Evolutionary conservation across 768 basidiomycete genomes (phyloP), one percentile per base, ranked within the genome.

Genomic region (Hemileccinum impolitum): DNA sequence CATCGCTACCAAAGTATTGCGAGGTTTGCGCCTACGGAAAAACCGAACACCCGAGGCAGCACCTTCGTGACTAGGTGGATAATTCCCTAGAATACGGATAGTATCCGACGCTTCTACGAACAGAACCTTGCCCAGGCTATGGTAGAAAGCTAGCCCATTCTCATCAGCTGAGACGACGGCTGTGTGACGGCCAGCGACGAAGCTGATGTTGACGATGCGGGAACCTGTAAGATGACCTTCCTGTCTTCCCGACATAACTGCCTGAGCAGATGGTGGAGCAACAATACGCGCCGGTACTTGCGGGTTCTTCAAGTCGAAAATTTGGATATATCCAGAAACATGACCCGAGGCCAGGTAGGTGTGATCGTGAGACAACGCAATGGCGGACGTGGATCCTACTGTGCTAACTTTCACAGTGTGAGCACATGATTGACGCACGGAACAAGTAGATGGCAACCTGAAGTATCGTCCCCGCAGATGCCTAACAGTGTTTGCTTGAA

Each of bases 91-190:
- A 45, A 99, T 90, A 15, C 96, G 85, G 39, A 98, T 77, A 30
- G 90, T 91, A 64, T 99, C 96, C 14, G 90, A 84, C 12, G 94
- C 94, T 39, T 97, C 94, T 6, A 99, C 86, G 56, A 96, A 96
- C 13, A 98, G 75, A 11, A 98, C 85, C 65, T 91, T 94, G 23
- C 96, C 93, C 4, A 99, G 72, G 47, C 87, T 90, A 68, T 97
- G 94, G 64, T 91, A 96, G 69, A 99, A 99, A 0, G 93, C 90
- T 9, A 97, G 76, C 1, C 96, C 96, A 56, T 78, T 71, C 50
- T 95, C 90, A 63, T 98, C 96, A 3, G 91, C 89, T 4, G 87
- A 86, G 35, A 97, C 82, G 43, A 98, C 78, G 5, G 92, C 94
- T 2, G 96, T 98, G 59, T 96, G 95, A 35, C 95, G 78, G 17